phyloP scores from a whole-genome alignment of 2,329 filamentous ascomycete species.

The Xylaria sp. region DNA sequence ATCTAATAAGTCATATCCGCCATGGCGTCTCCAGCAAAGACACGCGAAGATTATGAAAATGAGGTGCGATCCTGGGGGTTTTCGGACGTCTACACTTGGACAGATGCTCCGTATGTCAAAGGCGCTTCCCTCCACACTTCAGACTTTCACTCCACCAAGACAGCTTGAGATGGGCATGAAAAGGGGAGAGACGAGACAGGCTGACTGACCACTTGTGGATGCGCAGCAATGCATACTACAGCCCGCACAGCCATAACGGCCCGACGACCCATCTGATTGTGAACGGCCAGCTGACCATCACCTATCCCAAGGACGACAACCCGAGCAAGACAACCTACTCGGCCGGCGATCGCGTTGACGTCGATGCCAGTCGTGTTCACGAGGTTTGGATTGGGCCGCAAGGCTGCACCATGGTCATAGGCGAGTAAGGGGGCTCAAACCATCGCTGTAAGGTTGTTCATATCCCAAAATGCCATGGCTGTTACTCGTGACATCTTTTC shows the following conservation, averaged over 20 bases:
- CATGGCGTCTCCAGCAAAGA: conserved; percentile 48
- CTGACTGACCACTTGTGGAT: conserved; percentile 36
- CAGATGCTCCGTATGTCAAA: conserved; percentile 71
- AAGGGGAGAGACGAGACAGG: conserved; percentile 32
- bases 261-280: conserved; percentile 78
- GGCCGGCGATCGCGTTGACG: conserved; percentile 72
- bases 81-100: conserved; percentile 76
- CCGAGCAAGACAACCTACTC: conserved; percentile 68
- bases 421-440: conserved; percentile 56
- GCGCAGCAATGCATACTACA: conserved; percentile 73
- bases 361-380: conserved; percentile 71
- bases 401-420: conserved; percentile 76
- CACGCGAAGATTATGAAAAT: conserved; percentile 63
- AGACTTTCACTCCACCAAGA: not conserved
- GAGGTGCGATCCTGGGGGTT: conserved; percentile 78
- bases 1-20: not conserved
- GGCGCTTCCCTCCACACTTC: conserved; percentile 1
- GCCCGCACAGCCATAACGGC: conserved; percentile 72
- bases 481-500: not conserved
- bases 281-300: conserved; percentile 72
- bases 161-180: conserved; percentile 11
- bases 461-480: not conserved
- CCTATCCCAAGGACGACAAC: conserved; percentile 69
- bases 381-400: conserved; percentile 75
- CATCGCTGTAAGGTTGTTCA: not conserved